Base-by-base conservation (phyloP, 2,329 filamentous ascomycete species). In the Fusarium burgessii region DNA sequence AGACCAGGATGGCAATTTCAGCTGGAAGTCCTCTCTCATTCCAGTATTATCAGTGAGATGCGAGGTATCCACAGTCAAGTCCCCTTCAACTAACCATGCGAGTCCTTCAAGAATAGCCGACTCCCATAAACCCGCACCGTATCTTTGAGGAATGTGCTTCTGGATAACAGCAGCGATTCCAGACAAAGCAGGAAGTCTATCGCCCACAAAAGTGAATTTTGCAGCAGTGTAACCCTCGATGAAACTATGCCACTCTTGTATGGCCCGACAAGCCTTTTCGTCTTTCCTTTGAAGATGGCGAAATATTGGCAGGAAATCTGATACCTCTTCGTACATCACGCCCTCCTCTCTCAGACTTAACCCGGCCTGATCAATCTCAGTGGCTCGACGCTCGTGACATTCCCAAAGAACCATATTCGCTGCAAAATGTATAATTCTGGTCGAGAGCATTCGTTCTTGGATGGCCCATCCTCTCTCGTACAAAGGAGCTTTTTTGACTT, bases 141-240 rank as follows among this genome's bases (percentile, higher is more conserved):
- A 58, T 10, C 9, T 32, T 1, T 25, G 33, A 9, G 42, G 42
- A 9, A 23, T 25, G 6, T 20, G 13, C 15, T 38, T 58, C 2
- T 58, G 54, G 1, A 58, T 40, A 8, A 50, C 9, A 40, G 33
- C 15, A 14, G 33, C 15, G 9, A 58, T 50, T 2, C 54, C 54
- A 3, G 54, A 58, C 11, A 58, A n/a, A n/a, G 54, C 54, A 23
- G 54, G 54, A 14, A 58, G 42, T 6, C 42, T 40, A 25, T 58
- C 54, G 4, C 23, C 33, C 1, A 38, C 2, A 6, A 58, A 49
- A 2, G 54, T 58, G 5, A 58, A 58, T 1, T 25, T 18, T 7
- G 42, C 42, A 15, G 3, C 1, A 10, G 42, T 49, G 15, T 33
- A 58, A 4, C 42, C 54, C 9, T 49, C 42, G 6, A 58, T 10